Base-by-base conservation (phyloP, 1,284 basidiomycete species). In the Bjerkandera adusta region DNA sequence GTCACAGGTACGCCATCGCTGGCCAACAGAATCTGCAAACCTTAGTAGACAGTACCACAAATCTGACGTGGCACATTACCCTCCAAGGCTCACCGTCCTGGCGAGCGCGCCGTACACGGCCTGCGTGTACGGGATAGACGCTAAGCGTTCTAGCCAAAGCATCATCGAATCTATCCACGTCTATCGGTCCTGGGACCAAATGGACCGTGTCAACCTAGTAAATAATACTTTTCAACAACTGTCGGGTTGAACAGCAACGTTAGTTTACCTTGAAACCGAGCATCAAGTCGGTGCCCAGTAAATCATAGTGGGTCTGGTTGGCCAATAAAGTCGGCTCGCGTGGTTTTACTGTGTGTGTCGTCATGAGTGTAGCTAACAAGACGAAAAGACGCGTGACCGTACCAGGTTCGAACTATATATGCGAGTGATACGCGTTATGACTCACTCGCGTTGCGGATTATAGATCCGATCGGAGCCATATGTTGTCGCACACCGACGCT, bases 191-290 rank as follows among this genome's bases (percentile, higher is more conserved):
- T 11, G 53, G 53, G 8, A 55, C 33, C 22, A 55, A 21, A 25
- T 55, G 51, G 3, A 46, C 51, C n/a, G 51, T 55, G 22, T 53
- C 48, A 24, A 55, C 47, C 53, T 55, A n/a, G n/a, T n/a, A n/a
- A n/a, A n/a, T n/a, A n/a, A n/a, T n/a, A 33, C 4, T 8, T 22
- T 11, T 11, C 27, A 22, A 33, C 8, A 3, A 30, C n/a, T 15
- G 29, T 16, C 22, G n/a, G 25, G 15, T 27, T 25, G 25, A 27
- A 13, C 2, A 18, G 13, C 16, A n/a, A 12, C n/a, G 24, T 12
- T 24, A 36, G 12, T 11, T 27, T 13, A 51, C 46, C 45, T 44
- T 43, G 32, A 45, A 41, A n/a, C 34, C 29, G 20, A 48, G 15
- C 26, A 38, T 48, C 11, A 45, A 38, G 24, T 47, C 44, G 4